Conservation (phyloP, 805 yeast genomes). For the Ogataea pini region DNA sequence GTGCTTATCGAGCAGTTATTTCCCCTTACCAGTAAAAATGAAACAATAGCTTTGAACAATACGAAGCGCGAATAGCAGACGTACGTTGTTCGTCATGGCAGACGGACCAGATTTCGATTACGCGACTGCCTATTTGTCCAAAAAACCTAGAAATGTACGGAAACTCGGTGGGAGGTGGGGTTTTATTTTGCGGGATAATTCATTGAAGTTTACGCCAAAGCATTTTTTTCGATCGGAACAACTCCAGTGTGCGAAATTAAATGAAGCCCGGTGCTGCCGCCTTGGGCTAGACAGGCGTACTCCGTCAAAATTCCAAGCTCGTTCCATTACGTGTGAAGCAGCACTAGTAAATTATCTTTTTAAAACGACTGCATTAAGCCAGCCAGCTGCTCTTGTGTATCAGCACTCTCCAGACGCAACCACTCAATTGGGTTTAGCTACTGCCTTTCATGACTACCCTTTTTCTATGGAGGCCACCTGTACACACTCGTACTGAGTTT, state of each 20-base stretch:
- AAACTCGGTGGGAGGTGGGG: slow-evolving; percentile 3
- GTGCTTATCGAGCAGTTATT: slow-evolving; percentile 4
- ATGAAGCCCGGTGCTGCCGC: not conserved
- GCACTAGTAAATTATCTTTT: not conserved
- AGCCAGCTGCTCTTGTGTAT: not conserved
- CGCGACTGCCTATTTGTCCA: slow-evolving; percentile 8
- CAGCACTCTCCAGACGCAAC: not conserved
- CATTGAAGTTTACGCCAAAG: too few species aligned
- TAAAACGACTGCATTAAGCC: not conserved
- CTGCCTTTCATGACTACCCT: not conserved
- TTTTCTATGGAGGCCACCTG: not conserved
- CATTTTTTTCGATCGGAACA: too few species aligned
- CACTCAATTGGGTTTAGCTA: not conserved
- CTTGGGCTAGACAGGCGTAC: not conserved
- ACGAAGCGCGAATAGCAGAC: slow-evolving; percentile 1
- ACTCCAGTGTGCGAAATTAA: too few species aligned
- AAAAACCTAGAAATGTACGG: not conserved
- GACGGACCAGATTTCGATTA: slow-evolving; percentile 1
- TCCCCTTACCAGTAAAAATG: slow-evolving; percentile 2
- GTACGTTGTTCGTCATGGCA: slow-evolving; percentile 1
- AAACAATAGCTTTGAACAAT: not conserved
- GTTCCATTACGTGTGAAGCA: too few species aligned
- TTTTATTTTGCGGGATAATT: slow-evolving; percentile 4
- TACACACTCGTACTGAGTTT: not conserved
- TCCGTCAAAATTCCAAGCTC: too few species aligned